phyloP scores from a whole-genome alignment of 225 moss, liverwort and hornwort species.

The Neckera pumila region DNA sequence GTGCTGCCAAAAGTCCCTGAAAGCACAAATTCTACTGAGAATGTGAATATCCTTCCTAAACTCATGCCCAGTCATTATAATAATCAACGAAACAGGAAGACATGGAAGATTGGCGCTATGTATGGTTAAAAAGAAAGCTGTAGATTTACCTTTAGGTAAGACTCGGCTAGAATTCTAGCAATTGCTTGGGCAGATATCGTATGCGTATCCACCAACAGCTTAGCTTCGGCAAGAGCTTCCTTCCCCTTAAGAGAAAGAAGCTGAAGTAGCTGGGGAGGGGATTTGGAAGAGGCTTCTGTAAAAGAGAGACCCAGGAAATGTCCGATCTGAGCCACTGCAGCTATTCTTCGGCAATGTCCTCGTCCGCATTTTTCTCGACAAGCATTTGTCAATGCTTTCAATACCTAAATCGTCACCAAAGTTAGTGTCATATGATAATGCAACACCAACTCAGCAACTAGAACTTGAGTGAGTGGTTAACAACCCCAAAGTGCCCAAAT shows the following conservation, averaged over 20 bases:
- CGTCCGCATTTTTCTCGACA: slow-evolving; percentile 75
- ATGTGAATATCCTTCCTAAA: neutral
- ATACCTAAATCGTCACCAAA: slow-evolving; percentile 26
- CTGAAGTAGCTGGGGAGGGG: slow-evolving; percentile 71
- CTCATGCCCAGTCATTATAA: neutral
- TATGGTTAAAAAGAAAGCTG: neutral
- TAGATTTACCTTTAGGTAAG: slow-evolving; percentile 65
- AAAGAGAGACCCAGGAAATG: slow-evolving; percentile 65
- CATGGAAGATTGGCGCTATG: neutral
- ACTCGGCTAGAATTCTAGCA: slow-evolving; percentile 89
- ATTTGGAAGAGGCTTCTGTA: slow-evolving; percentile 62
- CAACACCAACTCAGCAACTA: neutral
- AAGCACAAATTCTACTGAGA: neutral
- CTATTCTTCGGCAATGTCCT: slow-evolving; percentile 76
- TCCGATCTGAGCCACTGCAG: slow-evolving; percentile 78
- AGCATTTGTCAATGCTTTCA: slow-evolving; percentile 55
- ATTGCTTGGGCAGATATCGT: slow-evolving; percentile 63
- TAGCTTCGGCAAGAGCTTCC: slow-evolving; percentile 81
- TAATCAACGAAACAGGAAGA: neutral
- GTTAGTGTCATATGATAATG: neutral
- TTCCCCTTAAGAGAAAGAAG: slow-evolving; percentile 92
- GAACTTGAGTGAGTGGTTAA: neutral
- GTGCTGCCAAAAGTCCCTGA: slow-evolving; percentile 88
- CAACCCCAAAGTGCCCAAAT: neutral
- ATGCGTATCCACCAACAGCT: slow-evolving; percentile 80